These are phyloP conservation scores for Medicago truncatula DNA, from an alignment of 306 rosid genomes.

Conservation along the genomic window DNA sequence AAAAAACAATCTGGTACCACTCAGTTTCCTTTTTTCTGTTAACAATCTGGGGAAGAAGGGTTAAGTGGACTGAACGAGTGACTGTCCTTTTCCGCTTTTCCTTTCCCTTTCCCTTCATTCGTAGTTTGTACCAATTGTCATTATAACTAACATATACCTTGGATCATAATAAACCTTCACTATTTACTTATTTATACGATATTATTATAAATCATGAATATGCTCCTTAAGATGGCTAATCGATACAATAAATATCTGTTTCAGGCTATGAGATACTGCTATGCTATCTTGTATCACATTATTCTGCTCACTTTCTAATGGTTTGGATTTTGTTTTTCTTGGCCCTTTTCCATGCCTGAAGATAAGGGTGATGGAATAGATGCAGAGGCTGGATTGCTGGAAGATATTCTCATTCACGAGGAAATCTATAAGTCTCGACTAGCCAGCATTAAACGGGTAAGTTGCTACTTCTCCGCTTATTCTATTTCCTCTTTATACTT, in stretches of 20 bases:
- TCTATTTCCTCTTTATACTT: slow-evolving; percentile 36
- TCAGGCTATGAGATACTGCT: slow-evolving; percentile 25
- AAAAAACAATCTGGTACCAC: slow-evolving; percentile 80
- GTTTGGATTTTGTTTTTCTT: slow-evolving; percentile 29
- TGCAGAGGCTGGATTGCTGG: slow-evolving; percentile 72
- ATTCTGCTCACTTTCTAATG: slow-evolving; percentile 31
- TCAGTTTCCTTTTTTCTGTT: slow-evolving; percentile 29
- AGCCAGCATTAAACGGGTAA: slow-evolving; percentile 93
- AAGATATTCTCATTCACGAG: slow-evolving; percentile 81
- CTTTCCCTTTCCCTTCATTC: not conserved
- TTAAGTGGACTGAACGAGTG: slow-evolving; percentile 13
- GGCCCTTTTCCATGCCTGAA: slow-evolving; percentile 42
- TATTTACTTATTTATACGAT: slow-evolving; percentile 6
- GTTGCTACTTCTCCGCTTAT: slow-evolving; percentile 37
- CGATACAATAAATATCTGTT: slow-evolving; percentile 31
- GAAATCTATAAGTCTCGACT: slow-evolving; percentile 92
- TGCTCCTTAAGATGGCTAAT: slow-evolving; percentile 30
- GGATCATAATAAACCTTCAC: slow-evolving; percentile 13
- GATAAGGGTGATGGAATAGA: slow-evolving; percentile 86
- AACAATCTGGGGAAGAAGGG: not conserved
- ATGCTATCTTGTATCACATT: slow-evolving; percentile 24
- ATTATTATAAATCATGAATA: slow-evolving; percentile 24
- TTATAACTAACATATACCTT: slow-evolving; percentile 18
- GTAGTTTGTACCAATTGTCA: slow-evolving; percentile 28
- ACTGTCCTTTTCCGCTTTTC: not conserved